Evolutionary conservation across 148 eudicot genomes (phyloP), one percentile per base, ranked within the genome.

Genomic region (Persicaria tinctoria): DNA sequence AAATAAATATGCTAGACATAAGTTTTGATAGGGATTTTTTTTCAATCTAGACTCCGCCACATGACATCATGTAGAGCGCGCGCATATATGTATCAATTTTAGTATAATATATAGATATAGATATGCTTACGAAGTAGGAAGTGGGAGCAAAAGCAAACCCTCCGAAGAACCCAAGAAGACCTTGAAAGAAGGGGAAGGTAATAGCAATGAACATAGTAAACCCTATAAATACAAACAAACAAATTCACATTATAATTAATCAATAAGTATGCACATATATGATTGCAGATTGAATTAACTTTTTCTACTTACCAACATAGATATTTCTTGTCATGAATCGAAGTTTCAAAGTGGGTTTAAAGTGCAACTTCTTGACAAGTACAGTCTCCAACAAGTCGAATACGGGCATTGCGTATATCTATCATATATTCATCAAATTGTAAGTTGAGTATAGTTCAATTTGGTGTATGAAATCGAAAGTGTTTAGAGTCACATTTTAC

Each of bases 361-460:
- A 73, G 0, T 82, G 72, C 80, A 82, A 49, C 73, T 68, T 17
- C 81, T 82, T 84, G 68, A 89, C 89, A 73, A 84, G 76, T 46
- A 80, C 84, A 6, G 89, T 82, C 75, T 89, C 93, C 27, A 87
- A 1, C 90, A 89, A 87, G 76, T 87, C 90, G 48, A 87, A 89
- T 23, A 87, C 87, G 1, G 89, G 89, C 93, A 89, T 89, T 0
- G 93, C 90, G 51, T 41, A 89, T n/a, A 89, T 66, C 90, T 87
- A 70, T 70, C 13, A 16, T 17, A 8, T 45, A 63, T 63, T 63
- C 68, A 32, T 32, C 16, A 32, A 63, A 63, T 63, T 27, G 14
- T 8, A 27, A 55, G 16, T 3, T 4, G 6, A 4, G n/a, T 55
- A 5, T 16, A 1, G 4, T 6, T 57, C 20, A 56, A 18, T 56